A percentile compares a stretch with the other conserved stretches of the same genome.
These are phyloP conservation scores for Tulasnella calospora DNA, from an alignment of 768 basidiomycete species.

Conservation along the genomic window DNA sequence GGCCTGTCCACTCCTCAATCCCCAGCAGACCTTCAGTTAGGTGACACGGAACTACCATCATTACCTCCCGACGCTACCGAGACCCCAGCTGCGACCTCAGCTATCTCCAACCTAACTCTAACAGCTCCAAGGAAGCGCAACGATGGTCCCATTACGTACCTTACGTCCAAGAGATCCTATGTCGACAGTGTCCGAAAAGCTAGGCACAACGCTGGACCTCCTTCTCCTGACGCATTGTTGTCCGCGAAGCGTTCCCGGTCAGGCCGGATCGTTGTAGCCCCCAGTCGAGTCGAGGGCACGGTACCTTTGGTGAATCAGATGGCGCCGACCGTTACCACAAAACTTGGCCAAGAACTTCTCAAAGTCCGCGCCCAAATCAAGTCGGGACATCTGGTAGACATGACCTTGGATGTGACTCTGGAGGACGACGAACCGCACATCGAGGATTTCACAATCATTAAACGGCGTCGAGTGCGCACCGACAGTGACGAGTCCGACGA, in stretches of 20 bases:
- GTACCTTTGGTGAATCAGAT: background rate
- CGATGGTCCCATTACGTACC: constrained; percentile 5
- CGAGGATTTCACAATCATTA: constrained; percentile 5
- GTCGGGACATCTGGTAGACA: constrained; percentile 16
- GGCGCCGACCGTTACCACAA: background rate
- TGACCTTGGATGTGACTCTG: constrained; percentile 20
- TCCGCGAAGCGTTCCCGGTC: constrained; percentile 20
- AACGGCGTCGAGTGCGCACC: background rate
- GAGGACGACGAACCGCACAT: constrained; percentile 14
- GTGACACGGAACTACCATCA: background rate
- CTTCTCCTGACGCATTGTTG: background rate
- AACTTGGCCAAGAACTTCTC: constrained; percentile 16
- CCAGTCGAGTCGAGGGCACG: constrained; percentile 15
- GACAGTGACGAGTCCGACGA: background rate
- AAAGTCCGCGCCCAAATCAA: constrained; percentile 20
- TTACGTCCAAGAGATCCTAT: constrained; percentile 15
- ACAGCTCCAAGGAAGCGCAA: background rate
- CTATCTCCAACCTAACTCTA: background rate
- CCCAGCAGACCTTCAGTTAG: background rate
- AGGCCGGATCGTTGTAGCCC: constrained; percentile 18
- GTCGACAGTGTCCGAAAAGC: background rate
- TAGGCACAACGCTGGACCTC: background rate
- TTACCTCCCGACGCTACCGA: background rate
- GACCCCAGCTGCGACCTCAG: background rate
- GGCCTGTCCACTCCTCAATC: background rate